phyloP scores from a whole-genome alignment of 1,284 basidiomycete genomes.

The Cystobasidium pallidum region DNA sequence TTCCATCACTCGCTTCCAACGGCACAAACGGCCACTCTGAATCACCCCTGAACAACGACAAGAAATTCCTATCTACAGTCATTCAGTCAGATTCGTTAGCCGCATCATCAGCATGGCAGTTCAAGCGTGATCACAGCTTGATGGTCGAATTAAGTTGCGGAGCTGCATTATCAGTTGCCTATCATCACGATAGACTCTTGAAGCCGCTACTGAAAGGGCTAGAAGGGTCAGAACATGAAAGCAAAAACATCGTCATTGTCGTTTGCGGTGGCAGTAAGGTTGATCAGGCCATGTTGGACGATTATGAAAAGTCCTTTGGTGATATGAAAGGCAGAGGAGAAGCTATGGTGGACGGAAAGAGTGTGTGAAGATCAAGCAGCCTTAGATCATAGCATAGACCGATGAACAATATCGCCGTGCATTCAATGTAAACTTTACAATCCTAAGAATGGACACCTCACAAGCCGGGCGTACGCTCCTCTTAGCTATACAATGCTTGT shows the following conservation, averaged over 20 bases:
- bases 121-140: constrained; percentile 32
- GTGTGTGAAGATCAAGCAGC: not conserved
- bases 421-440: too few relatives aligned
- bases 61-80: constrained; percentile 32
- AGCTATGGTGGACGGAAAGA: constrained; percentile 14
- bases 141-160: constrained; percentile 40
- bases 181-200: constrained; percentile 28
- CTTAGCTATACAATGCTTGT: too few relatives aligned
- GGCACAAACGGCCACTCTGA: constrained; percentile 4
- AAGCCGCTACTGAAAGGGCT: not conserved
- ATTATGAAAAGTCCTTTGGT: constrained; percentile 33
- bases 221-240: not conserved
- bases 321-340: constrained; percentile 29
- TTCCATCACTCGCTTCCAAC: not conserved
- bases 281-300: constrained; percentile 26
- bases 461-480: too few relatives aligned
- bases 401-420: too few relatives aligned
- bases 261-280: constrained; percentile 42
- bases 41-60: not conserved
- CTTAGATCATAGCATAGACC: not conserved
- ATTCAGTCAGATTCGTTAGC: constrained; percentile 35
- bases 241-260: constrained; percentile 38
- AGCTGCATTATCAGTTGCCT: constrained; percentile 32
- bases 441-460: not conserved
- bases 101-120: constrained; percentile 36